Percentiles rank a stretch among this genome's conserved stretches.
Evolutionary conservation across 108 stramenopile species (phyloP).

Genomic region (Stephanodiscus minutulus): DNA sequence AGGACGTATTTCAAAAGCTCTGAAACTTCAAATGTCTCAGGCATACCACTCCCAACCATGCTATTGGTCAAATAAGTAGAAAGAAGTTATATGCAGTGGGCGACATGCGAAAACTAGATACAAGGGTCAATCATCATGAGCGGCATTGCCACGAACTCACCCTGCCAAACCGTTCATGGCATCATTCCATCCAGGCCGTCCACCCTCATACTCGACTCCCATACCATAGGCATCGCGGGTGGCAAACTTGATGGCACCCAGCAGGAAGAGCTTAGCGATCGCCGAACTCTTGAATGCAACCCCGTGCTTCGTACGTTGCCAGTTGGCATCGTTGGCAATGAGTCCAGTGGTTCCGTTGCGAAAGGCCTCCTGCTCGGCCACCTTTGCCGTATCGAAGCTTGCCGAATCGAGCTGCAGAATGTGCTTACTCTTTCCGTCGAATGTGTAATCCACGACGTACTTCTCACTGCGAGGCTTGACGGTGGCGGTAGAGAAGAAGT

Average conservation of each 20-base stretch:
- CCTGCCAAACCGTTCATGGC: slow-evolving; percentile 97
- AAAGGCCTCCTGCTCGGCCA: slow-evolving; percentile 78
- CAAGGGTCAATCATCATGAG: not conserved
- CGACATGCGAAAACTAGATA: not conserved
- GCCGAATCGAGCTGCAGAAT: slow-evolving; percentile 89
- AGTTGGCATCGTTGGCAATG: slow-evolving; percentile 83
- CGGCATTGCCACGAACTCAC: slow-evolving; percentile 22
- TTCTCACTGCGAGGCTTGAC: slow-evolving; percentile 85
- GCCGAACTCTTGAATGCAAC: slow-evolving; percentile 74
- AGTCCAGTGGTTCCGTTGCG: slow-evolving; percentile 75
- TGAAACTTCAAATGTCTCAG: slow-evolving; percentile 90
- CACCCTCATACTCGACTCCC: slow-evolving; percentile 97
- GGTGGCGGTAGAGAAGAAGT: slow-evolving; percentile 91
- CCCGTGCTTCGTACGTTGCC: slow-evolving; percentile 79
- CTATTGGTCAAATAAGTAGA: slow-evolving; percentile 15
- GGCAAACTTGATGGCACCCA: slow-evolving; percentile 88
- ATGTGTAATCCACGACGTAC: slow-evolving; percentile 87
- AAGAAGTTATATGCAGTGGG: not conserved
- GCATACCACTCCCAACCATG: slow-evolving; percentile 91
- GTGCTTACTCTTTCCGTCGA: slow-evolving; percentile 82
- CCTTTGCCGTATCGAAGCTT: slow-evolving; percentile 72
- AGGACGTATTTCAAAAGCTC: slow-evolving; percentile 84
- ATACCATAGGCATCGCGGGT: slow-evolving; percentile 95
- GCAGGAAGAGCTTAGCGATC: slow-evolving; percentile 81
- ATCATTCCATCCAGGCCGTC: slow-evolving; percentile 96